Evolutionary conservation across 768 basidiomycete species (phyloP).

Genomic region (Sutorius australiensis): DNA sequence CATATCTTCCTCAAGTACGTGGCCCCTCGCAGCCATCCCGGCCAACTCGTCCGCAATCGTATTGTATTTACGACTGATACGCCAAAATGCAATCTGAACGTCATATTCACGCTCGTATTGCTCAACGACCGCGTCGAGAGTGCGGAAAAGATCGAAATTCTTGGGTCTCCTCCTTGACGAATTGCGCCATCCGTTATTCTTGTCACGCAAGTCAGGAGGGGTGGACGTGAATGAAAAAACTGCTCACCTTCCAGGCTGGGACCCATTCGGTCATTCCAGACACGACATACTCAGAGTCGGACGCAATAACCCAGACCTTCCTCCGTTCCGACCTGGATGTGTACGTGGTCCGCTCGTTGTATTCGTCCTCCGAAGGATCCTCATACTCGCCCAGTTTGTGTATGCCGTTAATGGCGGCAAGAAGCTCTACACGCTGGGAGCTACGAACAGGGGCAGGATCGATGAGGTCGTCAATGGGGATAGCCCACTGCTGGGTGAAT

Average conservation of each 20-base stretch:
- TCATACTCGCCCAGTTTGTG: not conserved
- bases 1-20: not conserved
- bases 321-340: not conserved
- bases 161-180: not conserved
- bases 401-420: not conserved
- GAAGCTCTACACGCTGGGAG: conserved; percentile 10
- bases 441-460: conserved; percentile 17
- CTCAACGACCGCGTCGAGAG: not conserved
- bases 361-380: not conserved
- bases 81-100: not conserved
- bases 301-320: not conserved
- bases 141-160: conserved; percentile 4
- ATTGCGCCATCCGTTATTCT: not conserved
- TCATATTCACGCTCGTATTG: not conserved
- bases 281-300: conserved; percentile 2
- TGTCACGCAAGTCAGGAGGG: not conserved
- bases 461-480: conserved; percentile 19
- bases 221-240: not conserved
- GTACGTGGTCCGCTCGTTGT: not conserved
- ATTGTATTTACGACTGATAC: not conserved
- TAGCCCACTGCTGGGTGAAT: conserved; percentile 12
- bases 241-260: conserved; percentile 1
- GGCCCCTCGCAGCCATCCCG: not conserved
- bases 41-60: not conserved
- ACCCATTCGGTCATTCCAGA: conserved; percentile 1